Evolutionary conservation across 257 asterid genomes (phyloP).

Genomic region (Salvia splendens): DNA sequence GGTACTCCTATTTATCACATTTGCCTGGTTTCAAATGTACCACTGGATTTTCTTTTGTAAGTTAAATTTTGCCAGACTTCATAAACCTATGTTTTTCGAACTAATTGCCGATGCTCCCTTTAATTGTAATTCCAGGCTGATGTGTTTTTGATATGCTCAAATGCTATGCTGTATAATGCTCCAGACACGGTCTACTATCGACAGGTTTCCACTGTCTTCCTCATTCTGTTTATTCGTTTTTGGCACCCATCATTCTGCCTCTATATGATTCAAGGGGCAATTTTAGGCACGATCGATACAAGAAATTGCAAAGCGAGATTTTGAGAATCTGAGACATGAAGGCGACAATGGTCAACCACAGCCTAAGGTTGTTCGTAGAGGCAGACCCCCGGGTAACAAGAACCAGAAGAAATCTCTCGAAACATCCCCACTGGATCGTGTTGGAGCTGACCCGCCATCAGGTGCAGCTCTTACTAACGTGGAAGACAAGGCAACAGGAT

Average conservation of each 20-base stretch:
- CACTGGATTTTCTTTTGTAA: not conserved
- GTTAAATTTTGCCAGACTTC: slow-evolving; percentile 2
- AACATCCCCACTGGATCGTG: slow-evolving; percentile 56
- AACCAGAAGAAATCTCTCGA: slow-evolving; percentile 41
- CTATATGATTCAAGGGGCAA: slow-evolving; percentile 26
- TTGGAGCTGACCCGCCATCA: slow-evolving; percentile 54
- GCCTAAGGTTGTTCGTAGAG: slow-evolving; percentile 92
- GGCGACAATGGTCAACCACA: slow-evolving; percentile 92
- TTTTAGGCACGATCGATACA: slow-evolving; percentile 84
- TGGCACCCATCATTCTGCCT: slow-evolving; percentile 6
- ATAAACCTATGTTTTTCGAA: slow-evolving; percentile 11
- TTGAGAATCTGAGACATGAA: slow-evolving; percentile 77
- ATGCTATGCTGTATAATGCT: slow-evolving; percentile 92
- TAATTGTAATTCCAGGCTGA: slow-evolving; percentile 65
- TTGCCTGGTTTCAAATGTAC: not conserved
- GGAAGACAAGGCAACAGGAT: slow-evolving; percentile 62
- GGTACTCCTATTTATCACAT: not conserved
- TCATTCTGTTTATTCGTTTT: not conserved
- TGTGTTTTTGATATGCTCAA: slow-evolving; percentile 81
- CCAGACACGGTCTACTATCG: slow-evolving; percentile 81
- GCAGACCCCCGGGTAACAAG: slow-evolving; percentile 89
- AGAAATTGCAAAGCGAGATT: slow-evolving; percentile 82
- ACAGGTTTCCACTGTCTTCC: slow-evolving; percentile 55
- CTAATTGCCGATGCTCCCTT: slow-evolving; percentile 13
- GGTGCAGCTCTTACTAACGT: slow-evolving; percentile 58